These are phyloP conservation scores for Asterella californica DNA, from an alignment of 225 moss, liverwort and hornwort genomes.

Conservation along the genomic window DNA sequence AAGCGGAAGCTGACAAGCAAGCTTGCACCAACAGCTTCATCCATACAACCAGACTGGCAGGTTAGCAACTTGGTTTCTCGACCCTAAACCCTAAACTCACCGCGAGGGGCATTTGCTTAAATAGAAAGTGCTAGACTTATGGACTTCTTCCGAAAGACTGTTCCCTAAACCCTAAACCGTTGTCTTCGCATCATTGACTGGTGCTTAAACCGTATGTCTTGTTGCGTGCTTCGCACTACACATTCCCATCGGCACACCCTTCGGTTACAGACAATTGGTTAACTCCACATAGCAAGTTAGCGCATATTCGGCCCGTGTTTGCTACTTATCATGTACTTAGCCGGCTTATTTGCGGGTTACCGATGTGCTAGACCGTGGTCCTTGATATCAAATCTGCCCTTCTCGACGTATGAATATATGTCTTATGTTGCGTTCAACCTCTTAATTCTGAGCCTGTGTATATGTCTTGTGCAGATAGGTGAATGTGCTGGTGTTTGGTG, in stretches of 20 bases:
- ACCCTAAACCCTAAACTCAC: background rate
- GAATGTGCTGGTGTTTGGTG: conserved; percentile 99
- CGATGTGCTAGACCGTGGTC: too few species aligned
- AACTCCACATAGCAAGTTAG: too few species aligned
- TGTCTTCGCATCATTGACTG: background rate
- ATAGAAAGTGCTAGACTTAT: background rate
- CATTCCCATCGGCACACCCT: too few species aligned
- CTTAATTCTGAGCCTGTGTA: background rate
- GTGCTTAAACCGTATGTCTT: too few species aligned
- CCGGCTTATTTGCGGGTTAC: too few species aligned
- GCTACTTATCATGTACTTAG: too few species aligned
- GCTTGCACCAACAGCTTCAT: conserved; percentile 91
- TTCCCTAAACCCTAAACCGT: too few species aligned
- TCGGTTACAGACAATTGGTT: too few species aligned
- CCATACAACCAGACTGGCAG: conserved; percentile 99
- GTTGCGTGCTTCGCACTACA: background rate
- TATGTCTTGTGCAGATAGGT: conserved; percentile 60
- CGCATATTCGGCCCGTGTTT: too few species aligned
- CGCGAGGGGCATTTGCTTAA: background rate
- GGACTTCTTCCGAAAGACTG: background rate
- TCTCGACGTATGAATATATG: background rate
- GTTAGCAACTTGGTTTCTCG: conserved; percentile 20
- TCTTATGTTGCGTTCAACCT: too few species aligned
- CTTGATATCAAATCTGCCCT: too few species aligned
- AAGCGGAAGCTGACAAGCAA: conserved; percentile 95